Evolutionary conservation across 1,284 basidiomycete species (phyloP).

Genomic region (Papiliotrema flavescens): DNA sequence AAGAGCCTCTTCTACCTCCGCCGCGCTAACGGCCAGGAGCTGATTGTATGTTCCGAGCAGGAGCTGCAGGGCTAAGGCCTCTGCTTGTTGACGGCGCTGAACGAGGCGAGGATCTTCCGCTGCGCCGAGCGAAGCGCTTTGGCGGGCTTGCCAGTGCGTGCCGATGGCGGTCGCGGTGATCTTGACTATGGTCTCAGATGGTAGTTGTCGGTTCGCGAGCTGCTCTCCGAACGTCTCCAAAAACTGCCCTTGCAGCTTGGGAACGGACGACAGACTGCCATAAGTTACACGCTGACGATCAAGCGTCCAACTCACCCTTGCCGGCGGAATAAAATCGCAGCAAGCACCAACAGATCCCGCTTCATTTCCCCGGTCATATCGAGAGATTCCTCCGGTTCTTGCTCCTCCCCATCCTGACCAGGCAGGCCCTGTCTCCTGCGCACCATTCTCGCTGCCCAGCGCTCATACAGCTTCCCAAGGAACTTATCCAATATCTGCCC

Average conservation of each 20-base stretch:
- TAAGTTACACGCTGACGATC: background rate
- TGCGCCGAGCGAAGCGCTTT: constrained; percentile 33
- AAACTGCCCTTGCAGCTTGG: constrained; percentile 14
- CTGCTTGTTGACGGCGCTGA: constrained; percentile 50
- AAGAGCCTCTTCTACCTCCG: constrained; percentile 50
- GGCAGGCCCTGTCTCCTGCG: background rate
- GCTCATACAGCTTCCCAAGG: constrained; percentile 62
- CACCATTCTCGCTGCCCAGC: background rate
- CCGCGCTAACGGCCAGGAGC: constrained; percentile 65
- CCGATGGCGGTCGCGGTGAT: constrained; percentile 70
- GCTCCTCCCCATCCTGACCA: constrained; percentile 38
- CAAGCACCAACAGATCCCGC: constrained; percentile 66
- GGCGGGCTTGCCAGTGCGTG: constrained; percentile 73
- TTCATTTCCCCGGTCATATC: constrained; percentile 51
- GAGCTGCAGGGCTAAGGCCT: constrained; percentile 67
- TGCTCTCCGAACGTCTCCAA: constrained; percentile 44
- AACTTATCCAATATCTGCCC: constrained; percentile 76
- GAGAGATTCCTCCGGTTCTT: constrained; percentile 56
- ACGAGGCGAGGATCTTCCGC: constrained; percentile 7
- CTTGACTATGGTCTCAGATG: constrained; percentile 70
- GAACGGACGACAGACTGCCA: constrained; percentile 40
- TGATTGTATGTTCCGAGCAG: constrained; percentile 66
- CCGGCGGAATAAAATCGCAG: constrained; percentile 40
- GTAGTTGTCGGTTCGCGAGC: constrained; percentile 65
- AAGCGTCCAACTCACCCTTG: constrained; percentile 44